Evolutionary conservation across 352 stramenopile species (phyloP), one percentile per base, ranked within the genome.

Genomic region (Globisporangium polare): DNA sequence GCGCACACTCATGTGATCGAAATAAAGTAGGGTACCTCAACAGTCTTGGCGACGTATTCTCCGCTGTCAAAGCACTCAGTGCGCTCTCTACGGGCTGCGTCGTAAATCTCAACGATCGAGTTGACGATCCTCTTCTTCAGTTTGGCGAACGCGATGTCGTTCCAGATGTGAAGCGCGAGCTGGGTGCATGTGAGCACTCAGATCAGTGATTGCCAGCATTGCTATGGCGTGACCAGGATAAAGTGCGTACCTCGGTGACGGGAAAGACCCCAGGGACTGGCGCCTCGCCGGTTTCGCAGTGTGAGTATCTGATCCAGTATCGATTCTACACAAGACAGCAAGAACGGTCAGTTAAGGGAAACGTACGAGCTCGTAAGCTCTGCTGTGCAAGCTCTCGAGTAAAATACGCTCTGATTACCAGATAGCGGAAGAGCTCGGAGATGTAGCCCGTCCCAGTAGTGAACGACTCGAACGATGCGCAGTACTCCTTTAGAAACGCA

Each of bases 251-350:
- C 72, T 95, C 84, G 15, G 85, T 86, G 26, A 95, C 71, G 6
- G 86, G 77, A 65, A 92, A 95, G 37, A 95, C 86, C 20, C 86
- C 86, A 31, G 82, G 83, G 58, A 95, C 83, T 49, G 86, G 86
- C 7, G 86, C 86, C 57, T 94, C 82, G 3, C 86, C 86, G 24
- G 80, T 94, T 62, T 92, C 81, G 33, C 82, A 95, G 45, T 95
- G 86, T 5, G 86, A 91, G 63, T 92, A 95, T 39, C 76, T 82
- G 65, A 95, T 93, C 86, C 86, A 95, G 60, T 94, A 95, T 24
- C 86, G 84, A 53, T 95, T 92, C 79, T 89, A 42, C 17, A 62
- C 5, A 20, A 39, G 9, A 37, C 5, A 37, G 27, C 4, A 17
- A 41, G 17, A 37, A 22, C 8, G 17, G 15, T 50, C 8, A 59